phyloP scores from a whole-genome alignment of 176 grass and related monocot species.

The Tillandsia leiboldiana region DNA sequence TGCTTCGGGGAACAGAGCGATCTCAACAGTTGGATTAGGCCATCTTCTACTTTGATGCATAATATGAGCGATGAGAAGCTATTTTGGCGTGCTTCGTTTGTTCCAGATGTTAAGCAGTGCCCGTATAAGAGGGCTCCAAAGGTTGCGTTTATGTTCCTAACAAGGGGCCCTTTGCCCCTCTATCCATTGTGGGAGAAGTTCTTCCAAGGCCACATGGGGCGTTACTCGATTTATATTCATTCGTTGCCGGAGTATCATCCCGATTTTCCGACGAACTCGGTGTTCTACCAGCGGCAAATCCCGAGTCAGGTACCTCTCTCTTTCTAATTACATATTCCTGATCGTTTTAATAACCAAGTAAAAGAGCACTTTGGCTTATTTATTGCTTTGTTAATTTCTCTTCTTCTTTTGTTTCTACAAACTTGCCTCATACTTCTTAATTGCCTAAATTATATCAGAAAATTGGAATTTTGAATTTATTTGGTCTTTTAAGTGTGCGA shows the following conservation, averaged over 20 bases:
- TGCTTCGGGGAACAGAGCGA: not conserved
- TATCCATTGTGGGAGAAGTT: constrained; percentile 72
- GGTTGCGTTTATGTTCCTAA: constrained; percentile 97
- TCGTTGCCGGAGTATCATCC: constrained; percentile 47
- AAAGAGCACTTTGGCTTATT: not conserved
- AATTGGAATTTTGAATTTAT: too few relatives aligned
- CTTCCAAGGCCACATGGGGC: constrained; percentile 35
- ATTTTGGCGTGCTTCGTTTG: constrained; percentile 64
- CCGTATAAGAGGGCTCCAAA: constrained; percentile 44
- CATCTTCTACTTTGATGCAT: constrained; percentile 40
- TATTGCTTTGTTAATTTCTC: too few relatives aligned
- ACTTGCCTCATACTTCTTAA: too few relatives aligned
- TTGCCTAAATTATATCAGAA: too few relatives aligned
- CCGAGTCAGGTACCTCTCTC: constrained; percentile 59
- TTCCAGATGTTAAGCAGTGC: constrained; percentile 24
- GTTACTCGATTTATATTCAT: constrained; percentile 69
- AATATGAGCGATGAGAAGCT: constrained; percentile 84
- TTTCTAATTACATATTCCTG: not conserved
- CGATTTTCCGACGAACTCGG: constrained; percentile 36
- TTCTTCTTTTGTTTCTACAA: too few relatives aligned
- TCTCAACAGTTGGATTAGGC: constrained; percentile 18
- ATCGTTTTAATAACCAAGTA: too few relatives aligned
- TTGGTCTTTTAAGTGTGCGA: too few relatives aligned
- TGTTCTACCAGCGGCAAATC: constrained; percentile 63
- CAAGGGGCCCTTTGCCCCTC: constrained; percentile 59